These are phyloP conservation scores for Fragaria ananassa DNA, from an alignment of 306 rosid species.

Conservation along the genomic window DNA sequence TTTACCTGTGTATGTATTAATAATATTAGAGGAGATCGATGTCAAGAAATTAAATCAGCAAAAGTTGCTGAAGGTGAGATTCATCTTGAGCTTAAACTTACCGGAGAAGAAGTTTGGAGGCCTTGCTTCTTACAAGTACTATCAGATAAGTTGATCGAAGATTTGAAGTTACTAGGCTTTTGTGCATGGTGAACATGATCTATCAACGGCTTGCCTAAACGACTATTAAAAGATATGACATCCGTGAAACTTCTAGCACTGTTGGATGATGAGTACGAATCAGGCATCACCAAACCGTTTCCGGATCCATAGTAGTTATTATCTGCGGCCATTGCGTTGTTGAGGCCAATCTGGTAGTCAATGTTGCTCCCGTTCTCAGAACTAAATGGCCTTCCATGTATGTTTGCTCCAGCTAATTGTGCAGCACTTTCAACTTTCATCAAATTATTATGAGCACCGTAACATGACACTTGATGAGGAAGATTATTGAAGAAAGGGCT, in stretches of 20 bases:
- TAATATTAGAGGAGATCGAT: neutral
- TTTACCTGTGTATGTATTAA: constrained; percentile 20
- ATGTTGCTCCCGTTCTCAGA: neutral
- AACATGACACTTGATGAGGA: constrained; percentile 15
- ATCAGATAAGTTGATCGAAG: constrained; percentile 35
- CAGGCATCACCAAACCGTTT: constrained; percentile 19
- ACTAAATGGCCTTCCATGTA: constrained; percentile 31
- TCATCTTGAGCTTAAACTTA: constrained; percentile 13
- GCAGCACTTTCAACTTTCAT: constrained; percentile 32
- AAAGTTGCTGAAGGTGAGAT: neutral
- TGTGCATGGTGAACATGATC: constrained; percentile 39
- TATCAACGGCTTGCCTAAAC: constrained; percentile 49
- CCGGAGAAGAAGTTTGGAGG: constrained; percentile 48
- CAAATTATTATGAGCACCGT: constrained; percentile 16
- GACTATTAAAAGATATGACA: constrained; percentile 53
- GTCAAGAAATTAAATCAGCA: neutral
- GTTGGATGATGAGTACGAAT: constrained; percentile 40
- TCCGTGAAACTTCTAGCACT: constrained; percentile 51
- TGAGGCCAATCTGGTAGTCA: constrained; percentile 47
- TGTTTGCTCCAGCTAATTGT: constrained; percentile 8
- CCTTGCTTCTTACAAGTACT: constrained; percentile 48
- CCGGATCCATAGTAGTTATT: constrained; percentile 34
- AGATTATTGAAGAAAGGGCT: constrained; percentile 35
- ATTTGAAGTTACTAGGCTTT: constrained; percentile 35
- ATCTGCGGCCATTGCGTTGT: constrained; percentile 29